These are phyloP conservation scores for Polytolypa hystricis DNA, from an alignment of 2,329 filamentous ascomycete genomes.

Conservation along the genomic window DNA sequence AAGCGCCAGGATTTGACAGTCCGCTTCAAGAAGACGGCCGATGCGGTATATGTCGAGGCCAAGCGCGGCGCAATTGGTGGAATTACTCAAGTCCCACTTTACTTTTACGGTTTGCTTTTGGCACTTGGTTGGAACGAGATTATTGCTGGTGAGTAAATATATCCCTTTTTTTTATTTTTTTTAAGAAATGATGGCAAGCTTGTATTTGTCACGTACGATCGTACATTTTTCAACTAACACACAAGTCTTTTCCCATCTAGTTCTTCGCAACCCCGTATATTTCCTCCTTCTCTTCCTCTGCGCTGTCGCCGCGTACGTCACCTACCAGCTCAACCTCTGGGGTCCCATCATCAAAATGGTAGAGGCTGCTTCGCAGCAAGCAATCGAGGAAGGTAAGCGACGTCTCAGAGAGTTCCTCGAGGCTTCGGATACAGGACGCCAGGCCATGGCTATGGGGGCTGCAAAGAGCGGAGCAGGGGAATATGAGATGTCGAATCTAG, in stretches of 20 bases:
- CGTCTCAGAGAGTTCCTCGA: slow-evolving; percentile 82
- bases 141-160: slow-evolving; percentile 62
- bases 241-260: slow-evolving; percentile 43
- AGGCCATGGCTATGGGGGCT: slow-evolving; percentile 67
- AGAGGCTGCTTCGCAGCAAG: slow-evolving; percentile 78
- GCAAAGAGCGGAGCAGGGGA: slow-evolving; percentile 35
- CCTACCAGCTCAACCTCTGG: slow-evolving; percentile 88
- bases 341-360: slow-evolving; percentile 93
- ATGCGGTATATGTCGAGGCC: slow-evolving; percentile 95
- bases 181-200: too few relatives aligned
- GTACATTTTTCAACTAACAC: too few relatives aligned
- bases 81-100: slow-evolving; percentile 84
- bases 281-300: slow-evolving; percentile 78
- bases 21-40: slow-evolving; percentile 95
- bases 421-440: slow-evolving; percentile 70
- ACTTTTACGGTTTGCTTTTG: slow-evolving; percentile 83
- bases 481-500: slow-evolving; percentile 44
- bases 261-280: slow-evolving; percentile 85
- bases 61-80: slow-evolving; percentile 94
- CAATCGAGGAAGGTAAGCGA: slow-evolving; percentile 82
- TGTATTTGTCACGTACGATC: too few relatives aligned
- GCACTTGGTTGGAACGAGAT: slow-evolving; percentile 99
- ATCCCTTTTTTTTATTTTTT: not conserved
- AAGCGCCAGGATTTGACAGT: slow-evolving; percentile 87
- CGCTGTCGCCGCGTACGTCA: slow-evolving; percentile 69